Conservation (phyloP, 2,329 filamentous ascomycete genomes). For the Teratosphaeriaceae sp. region DNA sequence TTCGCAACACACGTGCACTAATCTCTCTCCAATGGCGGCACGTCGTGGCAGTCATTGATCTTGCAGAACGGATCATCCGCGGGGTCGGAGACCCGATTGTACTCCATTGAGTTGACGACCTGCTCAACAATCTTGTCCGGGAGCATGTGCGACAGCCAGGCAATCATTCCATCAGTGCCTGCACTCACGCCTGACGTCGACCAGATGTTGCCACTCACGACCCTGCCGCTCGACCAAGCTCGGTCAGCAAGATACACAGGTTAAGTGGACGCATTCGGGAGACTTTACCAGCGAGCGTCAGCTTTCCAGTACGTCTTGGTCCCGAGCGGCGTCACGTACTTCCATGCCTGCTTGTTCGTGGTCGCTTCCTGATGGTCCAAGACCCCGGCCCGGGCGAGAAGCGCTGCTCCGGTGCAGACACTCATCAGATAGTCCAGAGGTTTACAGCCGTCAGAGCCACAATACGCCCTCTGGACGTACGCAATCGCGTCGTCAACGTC, state of each 20-base stretch:
- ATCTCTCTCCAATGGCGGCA: too few species aligned
- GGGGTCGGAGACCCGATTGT: neutral
- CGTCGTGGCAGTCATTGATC: constrained; percentile 4
- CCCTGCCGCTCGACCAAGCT: too few species aligned
- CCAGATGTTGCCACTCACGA: constrained; percentile 4
- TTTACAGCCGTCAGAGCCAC: neutral
- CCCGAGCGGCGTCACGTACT: constrained; percentile 40
- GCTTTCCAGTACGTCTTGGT: constrained; percentile 53
- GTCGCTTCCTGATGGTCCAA: constrained; percentile 58
- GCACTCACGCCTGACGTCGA: constrained; percentile 6
- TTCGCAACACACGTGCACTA: too few species aligned
- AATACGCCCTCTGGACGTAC: constrained; percentile 3
- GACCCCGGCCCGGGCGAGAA: constrained; percentile 54
- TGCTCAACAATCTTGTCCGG: constrained; percentile 44
- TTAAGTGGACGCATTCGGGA: too few species aligned
- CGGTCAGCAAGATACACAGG: too few species aligned
- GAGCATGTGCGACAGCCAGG: constrained; percentile 36
- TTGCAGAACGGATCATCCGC: constrained; percentile 5
- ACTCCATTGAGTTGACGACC: constrained; percentile 5
- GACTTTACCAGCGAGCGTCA: constrained; percentile 53
- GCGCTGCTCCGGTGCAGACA: constrained; percentile 58
- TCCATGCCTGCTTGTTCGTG: constrained; percentile 58
- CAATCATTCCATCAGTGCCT: constrained; percentile 5
- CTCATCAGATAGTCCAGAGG: constrained; percentile 4
- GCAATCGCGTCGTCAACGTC: neutral